These are phyloP conservation scores for Diaporthe ilicicola DNA, from an alignment of 2,329 filamentous ascomycete genomes.

Conservation along the genomic window DNA sequence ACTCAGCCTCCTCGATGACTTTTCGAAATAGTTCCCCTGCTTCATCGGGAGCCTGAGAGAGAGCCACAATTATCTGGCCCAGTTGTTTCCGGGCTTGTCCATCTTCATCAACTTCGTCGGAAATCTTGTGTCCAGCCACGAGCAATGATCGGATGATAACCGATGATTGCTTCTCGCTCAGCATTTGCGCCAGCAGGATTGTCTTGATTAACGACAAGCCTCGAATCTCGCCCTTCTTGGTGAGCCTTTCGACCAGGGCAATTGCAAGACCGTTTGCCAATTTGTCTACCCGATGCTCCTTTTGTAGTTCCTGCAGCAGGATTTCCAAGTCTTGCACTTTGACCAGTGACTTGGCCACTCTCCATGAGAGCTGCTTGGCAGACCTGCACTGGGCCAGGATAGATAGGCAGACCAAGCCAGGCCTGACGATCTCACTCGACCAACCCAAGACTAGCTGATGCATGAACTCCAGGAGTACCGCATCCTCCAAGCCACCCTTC, in stretches of 20 bases:
- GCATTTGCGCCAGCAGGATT: slow-evolving; percentile 66
- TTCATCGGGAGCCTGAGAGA: slow-evolving; percentile 67
- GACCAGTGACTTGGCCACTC: slow-evolving; percentile 74
- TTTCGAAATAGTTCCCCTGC: slow-evolving; percentile 71
- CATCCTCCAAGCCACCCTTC: slow-evolving; percentile 82
- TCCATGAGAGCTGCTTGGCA: slow-evolving; percentile 72
- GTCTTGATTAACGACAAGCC: slow-evolving; percentile 68
- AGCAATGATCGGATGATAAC: slow-evolving; percentile 73
- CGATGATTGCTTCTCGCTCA: slow-evolving; percentile 70
- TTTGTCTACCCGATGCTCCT: slow-evolving; percentile 74
- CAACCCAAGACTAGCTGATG: slow-evolving; percentile 84
- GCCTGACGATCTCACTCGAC: slow-evolving; percentile 74
- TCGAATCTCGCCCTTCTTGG: slow-evolving; percentile 65
- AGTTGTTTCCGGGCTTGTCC: slow-evolving; percentile 69
- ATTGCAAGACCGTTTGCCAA: slow-evolving; percentile 77
- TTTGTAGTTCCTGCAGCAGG: slow-evolving; percentile 68
- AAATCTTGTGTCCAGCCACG: slow-evolving; percentile 65
- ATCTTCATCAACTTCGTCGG: slow-evolving; percentile 61
- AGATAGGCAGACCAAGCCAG: slow-evolving; percentile 81
- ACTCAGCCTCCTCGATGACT: slow-evolving; percentile 71
- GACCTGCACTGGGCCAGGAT: slow-evolving; percentile 84
- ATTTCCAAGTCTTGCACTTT: slow-evolving; percentile 68
- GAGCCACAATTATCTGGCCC: slow-evolving; percentile 70
- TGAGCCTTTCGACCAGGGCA: slow-evolving; percentile 68
- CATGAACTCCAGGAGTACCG: slow-evolving; percentile 86